Conservation (phyloP, 1,284 basidiomycete genomes). For the Papiliotrema nemorosa region DNA sequence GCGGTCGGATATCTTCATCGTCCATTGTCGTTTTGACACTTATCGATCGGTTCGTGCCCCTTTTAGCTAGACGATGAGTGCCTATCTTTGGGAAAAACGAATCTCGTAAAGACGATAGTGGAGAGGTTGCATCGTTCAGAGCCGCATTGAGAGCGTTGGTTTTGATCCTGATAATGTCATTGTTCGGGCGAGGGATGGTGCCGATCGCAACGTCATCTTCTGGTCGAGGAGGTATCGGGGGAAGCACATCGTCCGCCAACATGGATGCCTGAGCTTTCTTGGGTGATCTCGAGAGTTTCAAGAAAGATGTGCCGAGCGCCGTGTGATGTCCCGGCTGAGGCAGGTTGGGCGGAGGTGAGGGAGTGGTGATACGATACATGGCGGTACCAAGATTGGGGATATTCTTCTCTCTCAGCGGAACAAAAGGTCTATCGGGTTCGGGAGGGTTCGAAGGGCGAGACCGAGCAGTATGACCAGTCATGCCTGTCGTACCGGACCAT, state of each 20-base stretch:
- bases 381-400: not conserved
- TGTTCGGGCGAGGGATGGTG: not conserved
- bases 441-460: not conserved
- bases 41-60: not conserved
- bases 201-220: not conserved
- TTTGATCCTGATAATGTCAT: too few species aligned
- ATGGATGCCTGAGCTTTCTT: not conserved
- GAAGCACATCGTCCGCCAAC: not conserved
- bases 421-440: not conserved
- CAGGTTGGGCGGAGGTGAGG: not conserved
- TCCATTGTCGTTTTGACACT: slow-evolving; percentile 4
- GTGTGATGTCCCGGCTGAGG: not conserved
- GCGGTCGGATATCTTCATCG: not conserved
- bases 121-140: not conserved
- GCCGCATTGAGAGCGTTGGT: not conserved
- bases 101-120: not conserved
- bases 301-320: not conserved
- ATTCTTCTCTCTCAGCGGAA: not conserved
- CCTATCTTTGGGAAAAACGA: slow-evolving; percentile 1
- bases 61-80: not conserved
- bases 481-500: not conserved
- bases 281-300: slow-evolving; percentile 1
- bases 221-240: not conserved
- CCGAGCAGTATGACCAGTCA: not conserved
- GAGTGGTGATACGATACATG: not conserved